phyloP scores from a whole-genome alignment of 2,329 filamentous ascomycete species.

The Aspergillus calidoustus region DNA sequence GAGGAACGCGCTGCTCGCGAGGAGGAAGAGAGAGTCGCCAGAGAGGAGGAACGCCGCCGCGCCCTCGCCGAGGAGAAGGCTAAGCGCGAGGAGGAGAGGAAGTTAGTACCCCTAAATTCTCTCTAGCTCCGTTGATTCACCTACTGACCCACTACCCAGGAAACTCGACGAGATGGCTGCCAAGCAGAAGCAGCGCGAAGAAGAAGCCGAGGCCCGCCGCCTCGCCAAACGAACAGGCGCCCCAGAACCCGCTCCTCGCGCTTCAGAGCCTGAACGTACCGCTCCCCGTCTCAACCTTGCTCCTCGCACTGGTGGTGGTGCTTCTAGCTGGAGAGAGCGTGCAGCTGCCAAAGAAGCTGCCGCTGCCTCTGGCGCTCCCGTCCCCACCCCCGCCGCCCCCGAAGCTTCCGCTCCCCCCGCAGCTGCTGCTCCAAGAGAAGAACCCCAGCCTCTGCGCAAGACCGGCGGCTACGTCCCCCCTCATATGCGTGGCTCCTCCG shows the following conservation, averaged over 20 bases:
- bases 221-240: slow-evolving; percentile 66
- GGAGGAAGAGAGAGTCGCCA: slow-evolving; percentile 80
- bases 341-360: slow-evolving; percentile 55
- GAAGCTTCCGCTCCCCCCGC: slow-evolving; percentile 31
- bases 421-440: slow-evolving; percentile 27
- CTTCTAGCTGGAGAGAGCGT: slow-evolving; percentile 63
- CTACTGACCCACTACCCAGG: slow-evolving; percentile 50
- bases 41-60: slow-evolving; percentile 78
- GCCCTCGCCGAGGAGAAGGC: slow-evolving; percentile 73
- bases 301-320: slow-evolving; percentile 51
- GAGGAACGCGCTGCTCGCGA: slow-evolving; percentile 81
- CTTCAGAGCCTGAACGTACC: slow-evolving; percentile 55
- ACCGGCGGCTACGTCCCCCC: slow-evolving; percentile 47
- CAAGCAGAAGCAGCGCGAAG: slow-evolving; percentile 79
- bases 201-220: slow-evolving; percentile 80
- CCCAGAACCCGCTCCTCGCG: slow-evolving; percentile 45
- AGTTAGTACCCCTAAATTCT: slow-evolving; percentile 48
- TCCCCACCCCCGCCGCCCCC: slow-evolving; percentile 28
- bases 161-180: slow-evolving; percentile 66
- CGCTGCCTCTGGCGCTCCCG: slow-evolving; percentile 14
- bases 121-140: background rate
- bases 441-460: slow-evolving; percentile 36
- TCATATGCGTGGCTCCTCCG: slow-evolving; percentile 42
- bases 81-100: slow-evolving; percentile 62
- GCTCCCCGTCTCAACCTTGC: slow-evolving; percentile 62